Percentiles rank a stretch among this genome's conserved stretches.
These are phyloP conservation scores for Suillus subaureus DNA, from an alignment of 768 basidiomycete species.

Conservation along the genomic window DNA sequence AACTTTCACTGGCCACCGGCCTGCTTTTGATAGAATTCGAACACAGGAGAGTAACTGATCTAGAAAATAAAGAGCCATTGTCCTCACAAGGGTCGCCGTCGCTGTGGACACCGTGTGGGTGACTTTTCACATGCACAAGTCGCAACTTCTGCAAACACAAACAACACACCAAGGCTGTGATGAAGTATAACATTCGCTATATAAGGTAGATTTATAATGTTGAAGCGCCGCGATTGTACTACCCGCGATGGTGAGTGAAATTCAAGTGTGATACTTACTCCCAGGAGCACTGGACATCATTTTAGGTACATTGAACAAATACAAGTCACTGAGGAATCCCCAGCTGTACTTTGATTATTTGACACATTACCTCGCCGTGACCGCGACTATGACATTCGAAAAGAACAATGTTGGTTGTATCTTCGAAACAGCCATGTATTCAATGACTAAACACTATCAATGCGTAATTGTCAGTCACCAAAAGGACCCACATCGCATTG, in stretches of 20 bases:
- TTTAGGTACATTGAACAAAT: no score
- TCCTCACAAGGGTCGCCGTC: constrained; percentile 14
- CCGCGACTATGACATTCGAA: not conserved
- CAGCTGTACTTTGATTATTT: not conserved
- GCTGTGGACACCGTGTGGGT: constrained; percentile 11
- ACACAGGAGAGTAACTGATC: not conserved
- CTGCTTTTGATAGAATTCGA: not conserved
- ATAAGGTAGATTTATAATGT: constrained; percentile 12
- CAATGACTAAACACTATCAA: not conserved
- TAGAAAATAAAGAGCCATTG: constrained; percentile 31
- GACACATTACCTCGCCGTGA: not conserved
- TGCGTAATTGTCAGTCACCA: not conserved
- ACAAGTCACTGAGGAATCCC: no score
- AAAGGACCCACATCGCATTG: not conserved
- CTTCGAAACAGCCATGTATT: not conserved
- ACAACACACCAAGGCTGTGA: not conserved
- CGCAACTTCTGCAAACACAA: not conserved
- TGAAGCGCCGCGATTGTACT: not conserved
- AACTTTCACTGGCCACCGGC: not conserved
- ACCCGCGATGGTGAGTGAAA: not conserved
- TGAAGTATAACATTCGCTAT: constrained; percentile 11
- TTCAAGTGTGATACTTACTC: not conserved
- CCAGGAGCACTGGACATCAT: no score
- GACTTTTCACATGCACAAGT: constrained; percentile 6
- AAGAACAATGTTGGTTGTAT: not conserved